Evolutionary conservation across 2,329 filamentous ascomycete genomes (phyloP), one percentile per base, ranked within the genome.

Genomic region (Curvularia sp.): DNA sequence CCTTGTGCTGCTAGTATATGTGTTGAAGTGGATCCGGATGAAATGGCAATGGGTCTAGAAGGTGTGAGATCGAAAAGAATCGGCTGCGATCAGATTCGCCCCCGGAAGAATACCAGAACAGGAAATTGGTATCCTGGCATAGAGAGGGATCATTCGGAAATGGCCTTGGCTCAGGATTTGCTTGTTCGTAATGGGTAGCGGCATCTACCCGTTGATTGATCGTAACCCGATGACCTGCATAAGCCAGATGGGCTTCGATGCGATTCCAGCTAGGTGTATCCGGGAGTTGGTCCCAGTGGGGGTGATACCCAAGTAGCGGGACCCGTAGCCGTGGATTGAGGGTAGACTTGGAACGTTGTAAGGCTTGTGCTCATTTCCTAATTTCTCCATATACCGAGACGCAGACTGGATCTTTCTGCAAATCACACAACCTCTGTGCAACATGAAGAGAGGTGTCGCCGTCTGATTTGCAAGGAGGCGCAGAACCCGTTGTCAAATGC

Each of bases 1-100:
- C 1, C 74, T 96, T 59, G 71, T 97, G 9, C 88, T 82, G 0
- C 75, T 96, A 68, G 92, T 96, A 2, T 95, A 95, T 81, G 79
- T 89, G 0, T 83, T 91, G 9, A 88, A 83, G 64, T 87, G 82
- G 79, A 74, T 88, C 53, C 84, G 81, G 15, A 80, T 77, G 53
- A 81, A 83, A 63, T 83, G 83, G 80, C 75, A 72, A 18, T 89
- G 86, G 87, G 59, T 20, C 54, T 53, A 60, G 53, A 55, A 20
- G 26, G 26, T 20, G 35, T 30, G 26, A 26, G 39, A 55, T 47
- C 26, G 28, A 35, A 44, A 18, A 5, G 15, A 6, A 8, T 47
- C 26, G 31, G 43, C 41, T 15, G n/a, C 39, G 22, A 44, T 58
- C 12, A 3, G 47, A 46, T 46, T 54, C 54, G 55, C 31, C 20